Base-by-base conservation (phyloP, 768 basidiomycete genomes). In the Rickenella mellea region DNA sequence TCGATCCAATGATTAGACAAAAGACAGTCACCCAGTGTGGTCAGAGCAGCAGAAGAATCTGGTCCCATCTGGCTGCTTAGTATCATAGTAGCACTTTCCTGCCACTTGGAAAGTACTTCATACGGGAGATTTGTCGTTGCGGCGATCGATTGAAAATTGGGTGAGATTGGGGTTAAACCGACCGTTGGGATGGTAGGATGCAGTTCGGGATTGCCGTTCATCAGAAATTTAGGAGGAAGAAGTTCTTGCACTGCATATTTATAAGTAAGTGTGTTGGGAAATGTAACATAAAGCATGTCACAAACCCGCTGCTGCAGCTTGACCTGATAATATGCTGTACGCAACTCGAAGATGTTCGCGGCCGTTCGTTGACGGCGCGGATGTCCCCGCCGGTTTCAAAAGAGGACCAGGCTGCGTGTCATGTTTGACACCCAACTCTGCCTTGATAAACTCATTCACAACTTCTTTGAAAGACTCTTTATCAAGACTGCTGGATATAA, bases 381-480 rank as follows among this genome's bases (percentile, higher is more conserved):
- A n/a, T n/a, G n/a, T n/a, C n/a, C n/a, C n/a, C n/a, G n/a, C n/a
- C 15, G 47, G 41, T 4, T 53, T 28, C 37, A 50, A 25, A 44
- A 52, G 45, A 41, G 27, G 40, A 39, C 43, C 50, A 48, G 25
- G 51, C 28, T 35, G 42, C 22, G 17, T 27, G 10, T 56, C 57
- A 15, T 64, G 61, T 33, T 63, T 66, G 5, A 57, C 53, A 1
- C 74, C 73, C 3, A 98, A 66, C 55, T 96, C 94, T 12, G 74
- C 68, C 26, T 74, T 75, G 27, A 93, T 58, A 53, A 98, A 99
- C 46, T 93, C 87, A 32, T 73, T 76, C 0, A 89, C 85, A 10
- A 83, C 85, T 47, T 91, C 89, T 53, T 86, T 87, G 91, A 91
- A 98, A 2, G 87, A 71, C 22, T 96, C 92, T 51, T 86, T 88